Conservation (phyloP, 805 yeast species). For the Candida qinlingensis region DNA sequence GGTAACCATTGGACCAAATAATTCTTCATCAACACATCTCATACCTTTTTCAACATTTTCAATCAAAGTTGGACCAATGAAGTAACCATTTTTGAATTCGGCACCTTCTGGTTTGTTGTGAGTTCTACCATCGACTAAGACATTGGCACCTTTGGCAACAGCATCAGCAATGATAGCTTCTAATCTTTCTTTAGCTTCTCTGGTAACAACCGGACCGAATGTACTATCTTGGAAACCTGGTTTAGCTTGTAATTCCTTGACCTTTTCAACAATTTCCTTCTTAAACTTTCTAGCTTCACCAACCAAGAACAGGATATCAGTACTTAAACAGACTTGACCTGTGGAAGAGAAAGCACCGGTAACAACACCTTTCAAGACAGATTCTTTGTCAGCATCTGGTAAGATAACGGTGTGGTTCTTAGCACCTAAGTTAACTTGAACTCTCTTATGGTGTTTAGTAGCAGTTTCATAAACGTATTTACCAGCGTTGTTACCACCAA, state of each 20-base stretch:
- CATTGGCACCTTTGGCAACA: constrained; percentile 55
- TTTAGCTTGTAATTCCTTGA: constrained; percentile 50
- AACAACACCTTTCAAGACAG: constrained; percentile 57
- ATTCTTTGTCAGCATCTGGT: constrained; percentile 66
- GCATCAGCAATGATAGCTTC: constrained; percentile 52
- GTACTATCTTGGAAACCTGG: constrained; percentile 65
- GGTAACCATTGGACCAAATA: constrained; percentile 71
- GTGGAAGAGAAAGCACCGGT: constrained; percentile 84
- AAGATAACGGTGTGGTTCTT: constrained; percentile 70
- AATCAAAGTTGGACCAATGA: constrained; percentile 66
- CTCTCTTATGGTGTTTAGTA: constrained; percentile 64
- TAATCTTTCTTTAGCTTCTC: constrained; percentile 48
- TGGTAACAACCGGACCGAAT: constrained; percentile 70
- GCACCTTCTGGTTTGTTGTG: constrained; percentile 20
- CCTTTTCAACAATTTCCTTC: constrained; percentile 51
- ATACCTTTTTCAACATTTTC: constrained; percentile 60
- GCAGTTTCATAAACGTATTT: constrained; percentile 65
- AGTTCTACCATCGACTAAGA: constrained; percentile 59
- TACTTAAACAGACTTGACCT: constrained; percentile 81
- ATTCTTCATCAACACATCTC: constrained; percentile 68
- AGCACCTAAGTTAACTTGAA: constrained; percentile 75
- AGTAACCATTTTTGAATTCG: constrained; percentile 57
- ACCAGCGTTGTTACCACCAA: constrained; percentile 77
- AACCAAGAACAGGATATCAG: constrained; percentile 67
- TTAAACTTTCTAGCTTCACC: constrained; percentile 62